Conservation (phyloP, 2,329 filamentous ascomycete species). For the Huntiella decipiens region DNA sequence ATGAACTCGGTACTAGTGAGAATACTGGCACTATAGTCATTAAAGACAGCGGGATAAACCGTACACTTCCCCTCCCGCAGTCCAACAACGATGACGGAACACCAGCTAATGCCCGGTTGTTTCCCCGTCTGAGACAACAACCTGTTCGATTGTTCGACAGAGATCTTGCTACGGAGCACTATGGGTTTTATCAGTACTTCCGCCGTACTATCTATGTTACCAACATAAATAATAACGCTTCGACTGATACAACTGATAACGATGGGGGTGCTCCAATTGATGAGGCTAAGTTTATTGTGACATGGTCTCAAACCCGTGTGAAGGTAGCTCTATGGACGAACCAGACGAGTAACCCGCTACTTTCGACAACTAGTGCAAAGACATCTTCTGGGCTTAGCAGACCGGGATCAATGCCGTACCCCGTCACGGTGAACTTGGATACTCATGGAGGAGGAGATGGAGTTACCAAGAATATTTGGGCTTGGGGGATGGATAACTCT, state of each 20-base stretch:
- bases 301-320: slow-evolving; percentile 41
- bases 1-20: slow-evolving; percentile 17
- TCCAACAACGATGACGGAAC: slow-evolving; percentile 47
- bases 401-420: slow-evolving; percentile 45
- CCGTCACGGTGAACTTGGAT: slow-evolving; percentile 40
- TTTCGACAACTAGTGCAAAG: slow-evolving; percentile 13
- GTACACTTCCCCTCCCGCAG: slow-evolving; percentile 42
- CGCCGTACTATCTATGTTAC: slow-evolving; percentile 71
- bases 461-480: slow-evolving; percentile 33
- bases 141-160: slow-evolving; percentile 75
- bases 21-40: slow-evolving; percentile 12
- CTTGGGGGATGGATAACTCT: slow-evolving; percentile 29
- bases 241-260: slow-evolving; percentile 25
- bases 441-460: slow-evolving; percentile 40
- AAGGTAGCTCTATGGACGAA: slow-evolving; percentile 48
- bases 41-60: background rate
- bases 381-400: slow-evolving; percentile 14
- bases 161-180: slow-evolving; percentile 63
- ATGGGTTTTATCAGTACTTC: slow-evolving; percentile 87
- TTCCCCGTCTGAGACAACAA: slow-evolving; percentile 53
- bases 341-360: slow-evolving; percentile 23
- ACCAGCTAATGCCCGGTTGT: slow-evolving; percentile 50
- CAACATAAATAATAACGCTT: slow-evolving; percentile 29
- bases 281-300: slow-evolving; percentile 36
- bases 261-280: slow-evolving; percentile 34